Evolutionary conservation across 495 filamentous ascomycete species (phyloP).

Genomic region (Penicillium psychrofluorescens): DNA sequence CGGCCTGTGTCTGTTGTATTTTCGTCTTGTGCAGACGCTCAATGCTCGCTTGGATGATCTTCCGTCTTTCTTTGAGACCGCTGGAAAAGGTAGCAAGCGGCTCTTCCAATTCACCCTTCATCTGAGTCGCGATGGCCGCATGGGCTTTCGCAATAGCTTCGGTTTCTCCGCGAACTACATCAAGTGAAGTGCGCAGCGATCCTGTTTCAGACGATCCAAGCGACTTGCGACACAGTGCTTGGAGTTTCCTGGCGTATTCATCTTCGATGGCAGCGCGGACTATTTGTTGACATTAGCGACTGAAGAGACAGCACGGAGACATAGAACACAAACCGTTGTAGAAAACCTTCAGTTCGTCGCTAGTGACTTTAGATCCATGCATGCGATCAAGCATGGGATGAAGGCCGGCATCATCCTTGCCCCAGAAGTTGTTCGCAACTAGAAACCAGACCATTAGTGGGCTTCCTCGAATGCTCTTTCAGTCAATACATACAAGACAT

Average conservation of each 20-base stretch:
- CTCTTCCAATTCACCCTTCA: slow-evolving; percentile 97
- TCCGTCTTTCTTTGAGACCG: slow-evolving; percentile 88
- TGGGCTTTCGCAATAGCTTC: slow-evolving; percentile 93
- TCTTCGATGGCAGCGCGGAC: slow-evolving; percentile 93
- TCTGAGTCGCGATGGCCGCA: slow-evolving; percentile 79
- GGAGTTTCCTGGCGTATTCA: slow-evolving; percentile 89
- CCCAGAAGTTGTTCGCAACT: slow-evolving; percentile 99
- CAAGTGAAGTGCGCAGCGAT: slow-evolving; percentile 73
- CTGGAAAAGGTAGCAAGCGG: slow-evolving; percentile 86
- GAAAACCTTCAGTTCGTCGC: slow-evolving; percentile 88
- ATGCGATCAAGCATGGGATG: slow-evolving; percentile 89
- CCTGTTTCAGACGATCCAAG: slow-evolving; percentile 86
- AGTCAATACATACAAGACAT: slow-evolving; percentile 49
- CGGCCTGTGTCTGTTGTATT: slow-evolving; percentile 77
- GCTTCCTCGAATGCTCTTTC: not conserved
- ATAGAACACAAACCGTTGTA: slow-evolving; percentile 57
- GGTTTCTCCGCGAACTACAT: slow-evolving; percentile 82
- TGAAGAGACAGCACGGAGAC: not conserved
- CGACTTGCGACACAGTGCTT: slow-evolving; percentile 78
- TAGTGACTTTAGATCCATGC: slow-evolving; percentile 90
- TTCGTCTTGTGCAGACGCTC: slow-evolving; percentile 93
- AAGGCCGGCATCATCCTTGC: slow-evolving; percentile 96
- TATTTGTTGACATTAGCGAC: slow-evolving; percentile 22
- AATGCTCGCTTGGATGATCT: slow-evolving; percentile 88
- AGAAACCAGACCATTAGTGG: slow-evolving; percentile 8